Base-by-base conservation (phyloP, 176 grass and related monocot species). In the Bothriochloa decipiens region DNA sequence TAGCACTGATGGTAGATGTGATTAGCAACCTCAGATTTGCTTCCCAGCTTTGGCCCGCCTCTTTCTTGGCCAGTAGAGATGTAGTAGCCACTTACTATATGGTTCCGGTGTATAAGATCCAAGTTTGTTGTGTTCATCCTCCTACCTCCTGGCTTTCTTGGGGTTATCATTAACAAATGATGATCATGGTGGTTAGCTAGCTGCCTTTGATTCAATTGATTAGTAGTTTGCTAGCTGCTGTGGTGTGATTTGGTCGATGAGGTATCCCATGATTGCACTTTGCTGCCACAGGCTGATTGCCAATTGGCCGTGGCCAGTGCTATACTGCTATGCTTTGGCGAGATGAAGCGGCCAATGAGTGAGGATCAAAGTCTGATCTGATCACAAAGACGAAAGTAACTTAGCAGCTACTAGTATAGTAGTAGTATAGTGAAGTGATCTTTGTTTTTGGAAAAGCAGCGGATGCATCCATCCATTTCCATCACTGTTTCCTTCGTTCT, bases 101-200 rank as follows among this genome's bases (percentile, higher is more conserved):
- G 84, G 65, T 81, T 28, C 70, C 76, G 79, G 70, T 87, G 52
- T 81, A 81, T 57, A 86, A 84, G 69, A 35, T 74, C 80, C 20
- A 86, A 67, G 75, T 67, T 62, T 47, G 80, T 50, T 74, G 88
- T 75, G 84, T 79, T 83, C 66, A 33, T 71, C 15, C 11, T 22
- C 65, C 15, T 4, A 0, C 22, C 18, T 16, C 5, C 2, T 32
- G 29, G 40, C 52, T 5, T 25, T n/a, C 53, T 69, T n/a, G 68
- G 11, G 1, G 52, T 82, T 60, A 80, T 78, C 85, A 91, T 87
- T 81, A 84, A 84, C 81, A 29, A 84, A 91, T 77, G 85, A 87
- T 65, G 39, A 73, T 77, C 45, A 1, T 81, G 79, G 49, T 69
- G 80, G 50, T 76, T 87, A 28, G 69, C 74, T 65, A 28, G 69